phyloP scores from a whole-genome alignment of 2,329 filamentous ascomycete genomes.

The Lachnellula willkommii region DNA sequence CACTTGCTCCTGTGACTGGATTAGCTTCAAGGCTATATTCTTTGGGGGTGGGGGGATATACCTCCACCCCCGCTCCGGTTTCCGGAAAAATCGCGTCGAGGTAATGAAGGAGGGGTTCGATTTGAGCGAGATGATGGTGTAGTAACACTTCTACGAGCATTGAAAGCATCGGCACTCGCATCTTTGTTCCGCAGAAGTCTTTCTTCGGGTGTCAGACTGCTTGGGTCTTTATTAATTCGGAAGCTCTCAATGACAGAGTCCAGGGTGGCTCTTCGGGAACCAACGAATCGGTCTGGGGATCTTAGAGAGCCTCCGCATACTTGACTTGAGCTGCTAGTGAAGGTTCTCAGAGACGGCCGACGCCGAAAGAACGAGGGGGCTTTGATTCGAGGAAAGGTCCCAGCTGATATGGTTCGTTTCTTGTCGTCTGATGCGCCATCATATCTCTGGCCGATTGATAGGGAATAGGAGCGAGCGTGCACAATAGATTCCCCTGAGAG shows the following conservation, averaged over 20 bases:
- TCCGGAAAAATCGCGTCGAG: constrained; percentile 19
- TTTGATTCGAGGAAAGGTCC: constrained; percentile 19
- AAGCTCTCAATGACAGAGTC: constrained; percentile 42
- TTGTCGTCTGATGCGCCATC: constrained; percentile 14
- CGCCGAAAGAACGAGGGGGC: constrained; percentile 11
- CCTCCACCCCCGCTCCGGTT: constrained; percentile 25
- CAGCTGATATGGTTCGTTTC: constrained; percentile 1
- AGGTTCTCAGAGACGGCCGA: constrained; percentile 19
- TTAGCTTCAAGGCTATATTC: constrained; percentile 4
- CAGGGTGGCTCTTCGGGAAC: constrained; percentile 38
- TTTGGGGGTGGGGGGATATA: neutral
- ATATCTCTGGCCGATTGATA: neutral
- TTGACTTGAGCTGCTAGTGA: constrained; percentile 13
- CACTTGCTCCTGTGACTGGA: constrained; percentile 23
- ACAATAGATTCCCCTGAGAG: neutral
- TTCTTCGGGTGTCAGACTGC: constrained; percentile 42
- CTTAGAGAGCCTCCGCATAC: constrained; percentile 15
- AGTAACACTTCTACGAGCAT: constrained; percentile 32
- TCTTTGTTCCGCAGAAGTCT: constrained; percentile 39
- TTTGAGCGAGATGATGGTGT: constrained; percentile 20
- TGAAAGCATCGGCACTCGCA: constrained; percentile 48
- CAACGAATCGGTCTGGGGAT: constrained; percentile 55
- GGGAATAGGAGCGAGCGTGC: neutral
- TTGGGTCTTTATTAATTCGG: constrained; percentile 44
- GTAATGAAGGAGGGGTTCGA: constrained; percentile 3